Conservation (phyloP, 306 rosid species). For the Nissolia schottii region DNA sequence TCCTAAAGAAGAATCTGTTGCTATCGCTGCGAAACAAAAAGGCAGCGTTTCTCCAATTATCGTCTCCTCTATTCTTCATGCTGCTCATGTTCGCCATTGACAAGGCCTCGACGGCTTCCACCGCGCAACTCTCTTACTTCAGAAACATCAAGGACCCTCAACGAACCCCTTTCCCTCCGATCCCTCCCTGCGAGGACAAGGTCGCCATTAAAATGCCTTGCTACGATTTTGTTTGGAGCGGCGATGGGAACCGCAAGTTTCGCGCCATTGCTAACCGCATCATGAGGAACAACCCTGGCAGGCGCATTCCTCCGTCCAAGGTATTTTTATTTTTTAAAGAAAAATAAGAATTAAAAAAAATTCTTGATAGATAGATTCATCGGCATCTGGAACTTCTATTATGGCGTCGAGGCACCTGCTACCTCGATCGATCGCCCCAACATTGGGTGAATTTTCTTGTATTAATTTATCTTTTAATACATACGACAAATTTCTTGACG, state of each 20-base stretch:
- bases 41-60: conserved; percentile 49
- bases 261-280: conserved; percentile 48
- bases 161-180: conserved; percentile 47
- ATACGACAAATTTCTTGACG: too few species aligned
- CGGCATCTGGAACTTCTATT: too few species aligned
- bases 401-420: too few species aligned
- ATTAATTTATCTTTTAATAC: too few species aligned
- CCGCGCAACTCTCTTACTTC: conserved; percentile 26
- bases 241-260: conserved; percentile 34
- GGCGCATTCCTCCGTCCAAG: conserved; percentile 49
- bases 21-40: conserved; percentile 67
- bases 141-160: conserved; percentile 29
- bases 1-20: conserved; percentile 54
- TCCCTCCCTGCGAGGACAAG: conserved; percentile 70
- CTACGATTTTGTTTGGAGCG: conserved; percentile 80
- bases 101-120: conserved; percentile 35
- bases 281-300: conserved; percentile 66
- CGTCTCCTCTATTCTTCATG: conserved; percentile 60
- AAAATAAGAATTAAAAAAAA: too few species aligned
- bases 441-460: too few species aligned
- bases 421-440: too few species aligned
- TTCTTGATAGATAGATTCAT: too few species aligned
- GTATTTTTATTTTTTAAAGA: too few species aligned
- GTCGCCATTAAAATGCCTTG: conserved; percentile 53
- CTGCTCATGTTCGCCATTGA: conserved; percentile 65